These are phyloP conservation scores for Pseudisothecium myosuroides DNA, from an alignment of 225 moss, liverwort and hornwort genomes.

Conservation along the genomic window DNA sequence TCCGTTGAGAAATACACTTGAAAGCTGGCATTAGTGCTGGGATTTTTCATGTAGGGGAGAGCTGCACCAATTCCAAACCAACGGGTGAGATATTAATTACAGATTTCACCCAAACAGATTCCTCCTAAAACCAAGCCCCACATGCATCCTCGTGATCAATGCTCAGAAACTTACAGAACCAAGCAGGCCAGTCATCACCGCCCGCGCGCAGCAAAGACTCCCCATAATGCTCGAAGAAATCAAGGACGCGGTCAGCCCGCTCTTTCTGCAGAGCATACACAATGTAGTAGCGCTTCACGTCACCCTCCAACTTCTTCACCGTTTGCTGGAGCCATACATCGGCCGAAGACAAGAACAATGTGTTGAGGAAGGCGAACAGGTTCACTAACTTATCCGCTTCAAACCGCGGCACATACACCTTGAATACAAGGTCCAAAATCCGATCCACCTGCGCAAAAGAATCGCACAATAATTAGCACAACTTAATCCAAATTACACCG, in stretches of 20 bases:
- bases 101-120: not conserved
- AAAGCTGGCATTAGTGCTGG: conserved; percentile 55
- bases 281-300: conserved; percentile 76
- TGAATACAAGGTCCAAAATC: conserved; percentile 73
- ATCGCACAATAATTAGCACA: not conserved
- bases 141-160: not conserved
- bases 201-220: conserved; percentile 55
- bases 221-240: conserved; percentile 76
- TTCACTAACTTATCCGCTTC: conserved; percentile 75
- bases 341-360: conserved; percentile 54
- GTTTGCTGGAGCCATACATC: conserved; percentile 65
- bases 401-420: conserved; percentile 63
- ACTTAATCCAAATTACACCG: not conserved
- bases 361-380: conserved; percentile 57
- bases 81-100: not conserved
- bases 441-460: conserved; percentile 60
- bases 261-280: conserved; percentile 78
- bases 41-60: conserved; percentile 85
- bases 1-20: conserved; percentile 78
- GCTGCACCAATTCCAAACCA: conserved; percentile 42
- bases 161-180: conserved; percentile 61
- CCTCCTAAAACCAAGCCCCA: not conserved
- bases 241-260: conserved; percentile 56
- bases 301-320: conserved; percentile 63
- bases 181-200: conserved; percentile 76